Evolutionary conservation across 2,329 filamentous ascomycete species (phyloP), one percentile per base, ranked within the genome.

Genomic region (Fusarium siculi): DNA sequence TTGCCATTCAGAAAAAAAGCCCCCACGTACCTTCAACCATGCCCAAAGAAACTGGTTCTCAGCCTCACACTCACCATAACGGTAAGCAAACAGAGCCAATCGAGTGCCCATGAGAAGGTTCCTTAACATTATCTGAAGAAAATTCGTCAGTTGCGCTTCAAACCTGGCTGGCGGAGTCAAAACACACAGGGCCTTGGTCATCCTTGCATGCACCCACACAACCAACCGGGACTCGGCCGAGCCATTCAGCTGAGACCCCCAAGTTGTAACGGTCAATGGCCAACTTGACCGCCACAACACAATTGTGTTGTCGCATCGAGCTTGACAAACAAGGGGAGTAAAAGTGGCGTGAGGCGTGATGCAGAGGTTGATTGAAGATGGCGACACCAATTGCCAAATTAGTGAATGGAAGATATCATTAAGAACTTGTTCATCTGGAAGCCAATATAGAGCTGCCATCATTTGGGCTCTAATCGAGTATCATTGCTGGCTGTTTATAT

Each of bases 21-120:
- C 10, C 9, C 6, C 4, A 7, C 8, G 8, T 10, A 15, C 4
- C 7, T 56, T 14, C 30, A n/a, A 19, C 4, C 7, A 55, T 60
- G 47, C 37, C 57, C 9, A 8, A 28, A 28, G n/a, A 55, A 36
- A 36, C 28, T 14, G 4, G 11, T 10, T 14, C 43, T 16, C 40
- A 34, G 9, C 12, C 9, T 23, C n/a, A 42, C 47, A 14, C 21
- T 7, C 25, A 12, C 25, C 19, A 15, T 5, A 23, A n/a, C 7
- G 43, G 63, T 64, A 25, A n/a, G 53, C 1, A 2, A 44, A 5
- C 9, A 5, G 7, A 18, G 1, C 11, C 18, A 15, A n/a, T 18
- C 8, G 5, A 1, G 9, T 7, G 1, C 11, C 5, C 9, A 1
- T 25, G 18, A n/a, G 21, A 1, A 7, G 0, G 5, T n/a, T 23